These are phyloP conservation scores for Rhipidocladum racemiflorum DNA, from an alignment of 176 grass and related monocot species.

Conservation along the genomic window DNA sequence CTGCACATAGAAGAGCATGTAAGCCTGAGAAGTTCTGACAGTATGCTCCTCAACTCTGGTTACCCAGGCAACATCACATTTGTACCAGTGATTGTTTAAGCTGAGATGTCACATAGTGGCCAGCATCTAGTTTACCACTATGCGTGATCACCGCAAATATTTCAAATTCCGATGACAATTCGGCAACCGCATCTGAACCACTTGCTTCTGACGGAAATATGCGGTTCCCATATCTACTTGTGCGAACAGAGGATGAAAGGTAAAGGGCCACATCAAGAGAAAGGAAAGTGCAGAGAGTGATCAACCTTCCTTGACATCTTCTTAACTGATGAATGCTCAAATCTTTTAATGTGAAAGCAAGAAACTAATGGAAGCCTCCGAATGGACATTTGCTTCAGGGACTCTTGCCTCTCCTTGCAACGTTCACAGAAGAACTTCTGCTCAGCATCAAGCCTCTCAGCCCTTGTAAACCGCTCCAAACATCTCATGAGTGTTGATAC, in stretches of 20 bases:
- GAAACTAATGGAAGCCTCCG: constrained; percentile 89
- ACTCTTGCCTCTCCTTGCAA: constrained; percentile 88
- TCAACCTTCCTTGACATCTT: constrained; percentile 89
- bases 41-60: constrained; percentile 77
- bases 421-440: constrained; percentile 94
- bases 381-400: constrained; percentile 98
- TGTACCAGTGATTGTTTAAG: constrained; percentile 85
- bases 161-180: constrained; percentile 74
- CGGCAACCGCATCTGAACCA: constrained; percentile 55
- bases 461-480: constrained; percentile 87
- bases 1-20: constrained; percentile 99
- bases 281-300: constrained; percentile 86
- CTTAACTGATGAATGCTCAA: constrained; percentile 80
- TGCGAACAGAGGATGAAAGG: constrained; percentile 82
- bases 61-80: constrained; percentile 96
- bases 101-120: constrained; percentile 86
- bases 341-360: constrained; percentile 94
- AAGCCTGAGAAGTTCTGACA: constrained; percentile 78
- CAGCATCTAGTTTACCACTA: constrained; percentile 79
- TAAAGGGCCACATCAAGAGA: constrained; percentile 86
- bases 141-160: constrained; percentile 90
- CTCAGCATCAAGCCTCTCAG: constrained; percentile 88
- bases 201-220: constrained; percentile 68
- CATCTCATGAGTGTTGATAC: constrained; percentile 84
- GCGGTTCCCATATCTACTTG: constrained; percentile 78